phyloP scores from a whole-genome alignment of 371 early-diverging fungal genomes.

The Apophysomyces ossiformis region DNA sequence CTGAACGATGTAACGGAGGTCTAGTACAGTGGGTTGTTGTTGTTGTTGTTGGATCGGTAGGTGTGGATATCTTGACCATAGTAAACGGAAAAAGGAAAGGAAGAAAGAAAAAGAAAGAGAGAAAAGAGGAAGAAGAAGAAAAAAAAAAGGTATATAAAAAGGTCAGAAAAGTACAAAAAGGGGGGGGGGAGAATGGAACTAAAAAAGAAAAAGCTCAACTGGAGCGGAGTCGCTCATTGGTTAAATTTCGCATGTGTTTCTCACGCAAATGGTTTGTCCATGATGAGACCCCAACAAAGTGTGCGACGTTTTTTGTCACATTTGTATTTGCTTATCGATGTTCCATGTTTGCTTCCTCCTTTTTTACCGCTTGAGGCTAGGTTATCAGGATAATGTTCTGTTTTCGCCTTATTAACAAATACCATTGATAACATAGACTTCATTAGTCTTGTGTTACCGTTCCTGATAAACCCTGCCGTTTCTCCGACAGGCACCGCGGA shows the following conservation, averaged over 20 bases:
- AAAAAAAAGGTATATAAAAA: constrained; percentile 4
- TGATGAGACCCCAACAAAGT: not conserved
- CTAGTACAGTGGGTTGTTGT: not conserved
- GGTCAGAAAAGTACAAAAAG: not conserved
- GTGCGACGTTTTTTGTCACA: not conserved
- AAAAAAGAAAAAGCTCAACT: constrained; percentile 1
- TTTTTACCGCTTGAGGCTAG: not conserved
- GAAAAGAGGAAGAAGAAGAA: not conserved
- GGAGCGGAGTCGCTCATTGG: constrained; percentile 12
- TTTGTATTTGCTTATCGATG: not conserved
- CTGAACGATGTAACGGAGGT: constrained; percentile 22
- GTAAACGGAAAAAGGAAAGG: constrained; percentile 9
- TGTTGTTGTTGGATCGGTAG: not conserved
- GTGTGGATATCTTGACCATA: constrained; percentile 12
- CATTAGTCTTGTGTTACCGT: constrained; percentile 10
- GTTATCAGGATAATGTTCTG: not conserved
- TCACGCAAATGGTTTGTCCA: not conserved
- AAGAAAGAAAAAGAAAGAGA: constrained; percentile 12
- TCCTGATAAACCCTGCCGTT: constrained; percentile 6
- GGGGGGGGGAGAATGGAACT: not conserved
- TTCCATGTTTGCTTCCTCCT: not conserved
- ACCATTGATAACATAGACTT: not conserved
- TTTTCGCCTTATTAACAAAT: not conserved
- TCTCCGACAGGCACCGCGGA: constrained; percentile 13
- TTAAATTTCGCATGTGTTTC: constrained; percentile 12